A percentile compares a stretch with the other conserved stretches of the same genome.
phyloP scores from a whole-genome alignment of 192 early-diverging fungal species.

The Rhizoclosmatium sp. region DNA sequence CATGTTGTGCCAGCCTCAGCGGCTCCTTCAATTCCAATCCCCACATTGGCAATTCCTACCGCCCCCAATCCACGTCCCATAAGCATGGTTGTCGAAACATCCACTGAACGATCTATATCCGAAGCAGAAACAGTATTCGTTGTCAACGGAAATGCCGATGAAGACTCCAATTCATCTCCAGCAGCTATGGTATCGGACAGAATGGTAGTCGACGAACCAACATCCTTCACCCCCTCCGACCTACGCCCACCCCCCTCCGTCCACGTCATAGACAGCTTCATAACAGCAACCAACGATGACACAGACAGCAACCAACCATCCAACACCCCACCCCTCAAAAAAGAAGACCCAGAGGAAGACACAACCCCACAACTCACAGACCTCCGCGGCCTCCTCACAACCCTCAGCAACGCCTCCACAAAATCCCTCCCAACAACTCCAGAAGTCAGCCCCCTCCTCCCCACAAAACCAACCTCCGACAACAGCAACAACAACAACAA shows the following conservation, averaged over 20 bases:
- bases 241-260: background rate
- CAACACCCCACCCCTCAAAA: background rate
- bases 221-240: too few species aligned
- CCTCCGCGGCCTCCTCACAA: background rate
- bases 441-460: background rate
- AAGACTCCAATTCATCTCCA: too few species aligned
- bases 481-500: background rate
- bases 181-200: too few species aligned
- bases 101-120: background rate
- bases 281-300: background rate
- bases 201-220: too few species aligned
- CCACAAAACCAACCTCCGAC: background rate
- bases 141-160: background rate
- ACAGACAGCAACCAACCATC: background rate
- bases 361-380: background rate
- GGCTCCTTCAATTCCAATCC: background rate
- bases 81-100: background rate
- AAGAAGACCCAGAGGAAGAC: background rate
- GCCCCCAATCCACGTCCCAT: background rate
- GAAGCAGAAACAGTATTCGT: background rate
- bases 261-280: background rate
- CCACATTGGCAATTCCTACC: background rate
- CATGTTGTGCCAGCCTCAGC: background rate
- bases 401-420: background rate
- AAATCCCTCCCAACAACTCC: conserved; percentile 26